Base-by-base conservation (phyloP, 2,329 filamentous ascomycete species). In the Claviceps sp. region DNA sequence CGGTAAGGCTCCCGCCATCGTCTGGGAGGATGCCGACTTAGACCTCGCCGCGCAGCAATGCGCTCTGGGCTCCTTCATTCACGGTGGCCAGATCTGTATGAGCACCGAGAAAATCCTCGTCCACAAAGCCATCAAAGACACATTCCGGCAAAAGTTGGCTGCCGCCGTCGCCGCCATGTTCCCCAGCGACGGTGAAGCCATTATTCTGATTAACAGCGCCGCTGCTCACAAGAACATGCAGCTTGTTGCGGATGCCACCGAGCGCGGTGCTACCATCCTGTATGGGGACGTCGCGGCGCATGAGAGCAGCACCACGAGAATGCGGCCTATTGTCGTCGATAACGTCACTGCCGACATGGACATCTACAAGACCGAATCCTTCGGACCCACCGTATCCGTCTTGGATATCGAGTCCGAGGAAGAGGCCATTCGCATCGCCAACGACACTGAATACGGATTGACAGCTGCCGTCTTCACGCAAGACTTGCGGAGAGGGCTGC, bases 71-170 rank as follows among this genome's bases (percentile, higher is more conserved):
- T 73, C 86, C 0, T 89, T 90, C 61, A 61, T 88, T 53, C 78
- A 91, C 64, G 72, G 74, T 2, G 88, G 88, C 0, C 88, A 95
- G 69, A 80, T 93, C 45, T 94, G 88, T 73, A 93, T 94, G 87
- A 76, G 78, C 17, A 93, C 88, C 0, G 88, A 94, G 68, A 78
- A 82, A 29, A 83, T 93, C 37, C 60, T 82, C 8, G 74, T 82
- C 3, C 77, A 80, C 63, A 68, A 70, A 53, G 64, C 67, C 22
- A 56, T 81, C 44, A 65, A 61, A 7, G 62, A 61, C 1, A 62
- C 66, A 16, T 81, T 82, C 53, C 70, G 71, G 53, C 59, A 65
- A 45, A 70, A 68, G 56, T 58, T 78, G 3, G 60, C 62, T 11
- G 64, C 56, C 3, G 61, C 71, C 17, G 64, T 73, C 16, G 64